Evolutionary conservation across 331 rosid genomes (phyloP), one percentile per base, ranked within the genome.

Genomic region (Arachis monticola): DNA sequence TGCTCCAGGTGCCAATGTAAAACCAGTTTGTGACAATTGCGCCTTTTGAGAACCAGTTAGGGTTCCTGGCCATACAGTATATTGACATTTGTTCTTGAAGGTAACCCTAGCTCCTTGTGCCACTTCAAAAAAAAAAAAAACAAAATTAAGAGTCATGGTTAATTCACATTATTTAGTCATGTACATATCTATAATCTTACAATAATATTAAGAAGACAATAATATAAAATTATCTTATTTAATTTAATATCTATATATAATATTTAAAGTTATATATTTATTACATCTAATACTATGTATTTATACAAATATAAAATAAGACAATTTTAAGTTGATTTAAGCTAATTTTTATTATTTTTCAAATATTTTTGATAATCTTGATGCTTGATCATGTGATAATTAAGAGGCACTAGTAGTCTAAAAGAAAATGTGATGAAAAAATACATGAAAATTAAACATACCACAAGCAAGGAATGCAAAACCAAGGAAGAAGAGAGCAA

Each of bases 71-170:
- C 86, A 82, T 10, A 82, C 30, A 0, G 75, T 82, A 77, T 48
- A 77, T 1, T 59, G 1, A 47, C 86, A 77, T n/a, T 68, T 78
- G 61, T 78, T 82, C 14, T 32, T 72, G 22, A 82, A 51, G 5
- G 73, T 74, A 47, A 82, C 63, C 10, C 38, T 64, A 61, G 81
- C 88, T 74, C 79, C 86, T 79, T 87, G 70, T 80, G 83, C 57
- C 7, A 52, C 57, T 51, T 4, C 68, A 10, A 53, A 3, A 1
- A 47, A 10, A 53, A 3, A 1, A 32, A 8, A 14, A 55, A 5
- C 32, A 55, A 51, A 7, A 55, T 55, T 8, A 5, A 13, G 30
- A 14, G 31, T 30, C 40, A 35, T 35, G 40, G 40, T 35, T 35
- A 35, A 35, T 22, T 22, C 27, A 22, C 27, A 22, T 22, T 5